Evolutionary conservation across 179 eudicot genomes (phyloP).

Genomic region (Beta macrorhiza): DNA sequence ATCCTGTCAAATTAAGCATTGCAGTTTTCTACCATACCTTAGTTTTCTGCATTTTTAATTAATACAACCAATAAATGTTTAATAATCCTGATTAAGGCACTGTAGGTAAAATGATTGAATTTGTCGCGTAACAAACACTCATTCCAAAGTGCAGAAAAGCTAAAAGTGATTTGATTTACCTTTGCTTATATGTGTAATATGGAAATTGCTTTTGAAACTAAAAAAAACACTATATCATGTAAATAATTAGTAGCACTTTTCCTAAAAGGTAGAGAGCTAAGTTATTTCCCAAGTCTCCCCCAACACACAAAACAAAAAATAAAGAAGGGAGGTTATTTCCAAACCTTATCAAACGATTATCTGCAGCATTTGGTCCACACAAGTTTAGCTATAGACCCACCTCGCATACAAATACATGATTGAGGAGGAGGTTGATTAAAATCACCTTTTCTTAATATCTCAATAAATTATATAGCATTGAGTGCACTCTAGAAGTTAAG

Average conservation of each 20-base stretch:
- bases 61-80: not conserved
- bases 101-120: conserved; percentile 17
- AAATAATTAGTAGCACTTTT: conserved; percentile 23
- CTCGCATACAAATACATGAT: conserved; percentile 2
- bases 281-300: not conserved
- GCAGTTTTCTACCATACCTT: not conserved
- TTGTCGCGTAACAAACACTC: conserved; percentile 26
- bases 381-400: conserved; percentile 16
- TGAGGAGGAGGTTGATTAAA: not conserved
- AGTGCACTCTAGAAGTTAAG: not conserved
- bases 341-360: not conserved
- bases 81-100: not conserved
- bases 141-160: conserved; percentile 13
- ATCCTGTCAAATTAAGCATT: not conserved
- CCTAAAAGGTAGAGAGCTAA: conserved; percentile 18
- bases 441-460: not conserved
- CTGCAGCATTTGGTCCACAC: conserved; percentile 7
- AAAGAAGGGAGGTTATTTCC: no score
- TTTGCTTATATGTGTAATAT: conserved; percentile 19
- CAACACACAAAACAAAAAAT: not conserved
- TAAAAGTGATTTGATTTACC: conserved; percentile 23
- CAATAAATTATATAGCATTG: not conserved
- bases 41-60: no score
- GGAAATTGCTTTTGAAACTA: conserved; percentile 17
- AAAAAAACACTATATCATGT: conserved; percentile 13